Evolutionary conservation across 2,329 filamentous ascomycete species (phyloP).

Genomic region (Aspergillus sp.): DNA sequence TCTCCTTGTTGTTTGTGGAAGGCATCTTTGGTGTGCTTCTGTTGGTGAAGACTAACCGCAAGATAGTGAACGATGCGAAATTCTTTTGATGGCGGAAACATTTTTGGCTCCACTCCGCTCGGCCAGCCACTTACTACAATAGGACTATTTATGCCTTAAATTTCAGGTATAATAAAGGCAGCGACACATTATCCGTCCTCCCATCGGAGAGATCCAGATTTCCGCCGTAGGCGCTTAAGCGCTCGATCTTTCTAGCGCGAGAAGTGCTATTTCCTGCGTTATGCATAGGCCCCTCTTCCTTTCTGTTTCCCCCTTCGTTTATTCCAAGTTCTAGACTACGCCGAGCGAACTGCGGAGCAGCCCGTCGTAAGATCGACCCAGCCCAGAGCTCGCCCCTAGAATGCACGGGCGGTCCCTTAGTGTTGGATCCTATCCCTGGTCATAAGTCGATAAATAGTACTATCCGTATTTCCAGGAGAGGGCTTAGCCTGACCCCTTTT

Average conservation of each 20-base stretch:
- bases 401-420: not conserved
- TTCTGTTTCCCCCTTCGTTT: not conserved
- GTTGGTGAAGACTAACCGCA: constrained; percentile 2
- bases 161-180: constrained; percentile 9
- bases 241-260: constrained; percentile 6
- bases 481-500: constrained; percentile 1
- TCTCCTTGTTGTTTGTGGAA: constrained; percentile 83
- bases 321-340: not conserved
- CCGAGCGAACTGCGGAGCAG: not conserved
- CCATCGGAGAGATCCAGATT: not conserved
- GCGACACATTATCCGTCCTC: not conserved
- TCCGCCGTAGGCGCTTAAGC: constrained; percentile 20
- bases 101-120: constrained; percentile 17
- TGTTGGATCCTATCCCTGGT: not conserved
- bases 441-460: not conserved
- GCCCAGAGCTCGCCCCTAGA: not conserved
- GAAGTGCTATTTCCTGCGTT: not conserved
- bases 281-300: not conserved
- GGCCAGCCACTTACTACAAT: constrained; percentile 23
- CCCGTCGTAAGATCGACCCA: not conserved
- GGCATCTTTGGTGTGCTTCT: constrained; percentile 61
- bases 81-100: constrained; percentile 20
- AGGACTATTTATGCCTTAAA: constrained; percentile 3
- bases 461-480: not conserved
- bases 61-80: constrained; percentile 8